Percentiles rank a stretch among this genome's conserved stretches.
Evolutionary conservation across 805 yeast genomes (phyloP).

Genomic region (Torulaspora indica): DNA sequence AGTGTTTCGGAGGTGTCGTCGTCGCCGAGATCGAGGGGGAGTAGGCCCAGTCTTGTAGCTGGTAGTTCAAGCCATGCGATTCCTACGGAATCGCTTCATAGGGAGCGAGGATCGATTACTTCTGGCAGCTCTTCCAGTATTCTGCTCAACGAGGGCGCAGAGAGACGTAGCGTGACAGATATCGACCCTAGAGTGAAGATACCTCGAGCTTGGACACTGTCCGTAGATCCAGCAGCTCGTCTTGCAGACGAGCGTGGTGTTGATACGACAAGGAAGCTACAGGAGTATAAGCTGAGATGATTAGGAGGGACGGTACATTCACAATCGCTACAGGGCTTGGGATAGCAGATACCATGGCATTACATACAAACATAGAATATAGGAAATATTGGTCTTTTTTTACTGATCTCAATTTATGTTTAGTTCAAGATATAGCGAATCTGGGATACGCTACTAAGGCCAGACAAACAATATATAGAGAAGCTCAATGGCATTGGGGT

Average conservation of each 20-base stretch:
- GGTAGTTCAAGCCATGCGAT: conserved; percentile 1
- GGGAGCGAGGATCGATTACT: conserved; percentile 7
- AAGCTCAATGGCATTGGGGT: too few relatives aligned
- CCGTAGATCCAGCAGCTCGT: conserved; percentile 3
- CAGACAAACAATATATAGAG: too few relatives aligned
- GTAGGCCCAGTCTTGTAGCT: conserved; percentile 9
- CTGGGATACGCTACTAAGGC: too few relatives aligned
- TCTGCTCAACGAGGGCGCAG: conserved; percentile 1
- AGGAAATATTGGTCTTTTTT: neutral
- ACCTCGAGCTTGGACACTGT: conserved; percentile 14
- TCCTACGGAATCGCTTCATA: conserved; percentile 11
- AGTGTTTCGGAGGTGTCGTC: conserved; percentile 2
- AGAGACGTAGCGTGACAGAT: conserved; percentile 3
- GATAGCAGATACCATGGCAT: conserved; percentile 2
- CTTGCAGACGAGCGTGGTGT: conserved; percentile 3
- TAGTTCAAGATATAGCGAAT: neutral
- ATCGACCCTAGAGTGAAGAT: conserved; percentile 13
- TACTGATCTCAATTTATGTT: neutral
- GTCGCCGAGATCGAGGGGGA: conserved; percentile 8
- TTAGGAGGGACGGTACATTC: neutral
- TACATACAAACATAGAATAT: neutral
- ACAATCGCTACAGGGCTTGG: conserved; percentile 3
- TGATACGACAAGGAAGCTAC: conserved; percentile 10
- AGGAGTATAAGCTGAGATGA: conserved; percentile 11
- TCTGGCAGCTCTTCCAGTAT: conserved; percentile 5